Base-by-base conservation (phyloP, 1,284 basidiomycete species). In the Apiotrichum gracile region DNA sequence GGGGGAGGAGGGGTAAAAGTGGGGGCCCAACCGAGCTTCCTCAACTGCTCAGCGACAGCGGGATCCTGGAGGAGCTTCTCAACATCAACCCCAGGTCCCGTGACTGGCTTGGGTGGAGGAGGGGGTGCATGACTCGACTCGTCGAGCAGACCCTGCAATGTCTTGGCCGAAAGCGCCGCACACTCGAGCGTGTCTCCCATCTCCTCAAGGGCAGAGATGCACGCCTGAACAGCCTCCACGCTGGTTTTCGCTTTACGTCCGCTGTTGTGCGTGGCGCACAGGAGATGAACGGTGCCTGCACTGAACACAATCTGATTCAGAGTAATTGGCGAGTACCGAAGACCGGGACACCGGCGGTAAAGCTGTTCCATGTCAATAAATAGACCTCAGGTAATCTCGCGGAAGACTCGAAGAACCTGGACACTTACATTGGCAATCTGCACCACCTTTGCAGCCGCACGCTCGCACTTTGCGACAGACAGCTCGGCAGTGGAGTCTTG, bases 241-340 rank as follows among this genome's bases (percentile, higher is more conserved):
- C 42, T 42, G 8, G 54, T 25, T 34, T 54, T 55, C 42, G 43
- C 51, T 31, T 54, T 53, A 14, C 52, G 51, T 16, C 48, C 52
- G 27, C 48, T 44, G 29, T 42, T 51, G 49, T 54, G 49, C 40
- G 61, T 58, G 10, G 64, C 67, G 21, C 51, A 47, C 21, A 70
- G 61, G 14, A 70, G 58, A 40, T 61, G 57, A 27, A 70, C 61
- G 0, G 68, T 67, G 0, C 66, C 68, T 1, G 66, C 63, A 6
- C 58, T 58, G 49, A 69, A 70, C 17, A 59, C 55, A 22, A 68
- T 60, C 39, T 71, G 64, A 24, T 55, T 58, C 3, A 64, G 47
- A 27, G 65, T 61, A 34, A 67, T 62, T 8, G 64, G 64, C 17
- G 57, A 62, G 54, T 61, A 65, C 14, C 64, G 63, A n/a, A 71